Evolutionary conservation across 192 early-diverging fungal species (phyloP).

Genomic region (Pilaira anomala): DNA sequence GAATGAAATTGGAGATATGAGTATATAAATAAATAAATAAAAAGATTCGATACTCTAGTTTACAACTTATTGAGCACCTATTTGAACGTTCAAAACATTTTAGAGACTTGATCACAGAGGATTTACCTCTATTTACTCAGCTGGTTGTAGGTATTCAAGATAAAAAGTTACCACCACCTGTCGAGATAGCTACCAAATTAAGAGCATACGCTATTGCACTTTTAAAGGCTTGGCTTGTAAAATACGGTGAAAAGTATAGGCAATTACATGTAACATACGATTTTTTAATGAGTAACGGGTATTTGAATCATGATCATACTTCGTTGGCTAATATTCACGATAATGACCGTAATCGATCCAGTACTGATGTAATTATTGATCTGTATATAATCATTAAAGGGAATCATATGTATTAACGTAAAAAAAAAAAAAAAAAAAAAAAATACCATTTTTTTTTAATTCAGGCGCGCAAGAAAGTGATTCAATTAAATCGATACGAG

Average conservation of each 20-base stretch:
- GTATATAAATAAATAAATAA: neutral
- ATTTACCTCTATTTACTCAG: constrained; percentile 51
- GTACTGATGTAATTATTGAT: neutral
- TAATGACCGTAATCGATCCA: constrained; percentile 6
- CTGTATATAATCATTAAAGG: neutral
- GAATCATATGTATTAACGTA: constrained; percentile 1
- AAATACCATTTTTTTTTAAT: too few species aligned
- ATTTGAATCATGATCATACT: neutral
- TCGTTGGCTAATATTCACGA: constrained; percentile 12
- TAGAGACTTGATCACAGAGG: constrained; percentile 47
- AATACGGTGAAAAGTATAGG: constrained; percentile 53
- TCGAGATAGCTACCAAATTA: constrained; percentile 45
- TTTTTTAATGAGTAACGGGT: constrained; percentile 45
- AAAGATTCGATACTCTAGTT: constrained; percentile 57
- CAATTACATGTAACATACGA: constrained; percentile 55
- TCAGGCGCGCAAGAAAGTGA: constrained; percentile 28
- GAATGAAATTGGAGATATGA: constrained; percentile 18
- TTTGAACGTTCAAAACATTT: constrained; percentile 66
- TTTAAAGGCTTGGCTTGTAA: constrained; percentile 55
- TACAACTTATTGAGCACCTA: constrained; percentile 57
- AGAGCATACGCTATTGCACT: constrained; percentile 44
- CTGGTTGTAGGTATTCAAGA: constrained; percentile 58
- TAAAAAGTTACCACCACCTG: constrained; percentile 51
- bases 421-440: too few species aligned
- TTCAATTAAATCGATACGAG: constrained; percentile 37